These are phyloP conservation scores for Aspergillus sp. DNA, from an alignment of 2,329 filamentous ascomycete species.

Conservation along the genomic window DNA sequence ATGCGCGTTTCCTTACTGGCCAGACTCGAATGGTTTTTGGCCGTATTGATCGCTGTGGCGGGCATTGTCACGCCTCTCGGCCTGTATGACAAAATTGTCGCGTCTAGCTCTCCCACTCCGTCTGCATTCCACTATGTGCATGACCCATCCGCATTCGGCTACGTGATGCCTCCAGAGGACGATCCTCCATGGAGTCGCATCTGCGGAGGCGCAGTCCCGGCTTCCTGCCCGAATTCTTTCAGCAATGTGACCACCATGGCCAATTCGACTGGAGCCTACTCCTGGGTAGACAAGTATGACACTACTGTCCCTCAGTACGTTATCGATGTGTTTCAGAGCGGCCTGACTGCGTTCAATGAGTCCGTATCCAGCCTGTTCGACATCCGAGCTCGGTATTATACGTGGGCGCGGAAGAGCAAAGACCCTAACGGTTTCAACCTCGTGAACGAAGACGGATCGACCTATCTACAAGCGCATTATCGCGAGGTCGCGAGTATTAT, in stretches of 20 bases:
- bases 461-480: constrained; percentile 21
- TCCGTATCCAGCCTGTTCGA: constrained; percentile 38
- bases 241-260: constrained; percentile 1
- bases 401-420: constrained; percentile 2
- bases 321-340: constrained; percentile 32
- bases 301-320: constrained; percentile 25
- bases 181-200: constrained; percentile 23
- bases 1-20: constrained; percentile 15
- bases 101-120: constrained; percentile 5
- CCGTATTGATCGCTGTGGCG: constrained; percentile 30
- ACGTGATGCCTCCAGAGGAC: constrained; percentile 30
- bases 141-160: constrained; percentile 30
- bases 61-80: constrained; percentile 41
- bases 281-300: constrained; percentile 18
- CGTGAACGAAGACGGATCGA: constrained; percentile 20
- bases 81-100: constrained; percentile 32
- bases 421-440: constrained; percentile 6
- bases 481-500: constrained; percentile 23
- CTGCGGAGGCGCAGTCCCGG: constrained; percentile 16
- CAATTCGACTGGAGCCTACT: background rate
- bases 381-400: constrained; percentile 27
- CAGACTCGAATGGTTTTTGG: constrained; percentile 17
- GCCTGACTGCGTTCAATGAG: constrained; percentile 13
- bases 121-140: constrained; percentile 29
- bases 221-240: constrained; percentile 16